Base-by-base conservation (phyloP, 1,284 basidiomycete genomes). In the Jaminaea rosea region DNA sequence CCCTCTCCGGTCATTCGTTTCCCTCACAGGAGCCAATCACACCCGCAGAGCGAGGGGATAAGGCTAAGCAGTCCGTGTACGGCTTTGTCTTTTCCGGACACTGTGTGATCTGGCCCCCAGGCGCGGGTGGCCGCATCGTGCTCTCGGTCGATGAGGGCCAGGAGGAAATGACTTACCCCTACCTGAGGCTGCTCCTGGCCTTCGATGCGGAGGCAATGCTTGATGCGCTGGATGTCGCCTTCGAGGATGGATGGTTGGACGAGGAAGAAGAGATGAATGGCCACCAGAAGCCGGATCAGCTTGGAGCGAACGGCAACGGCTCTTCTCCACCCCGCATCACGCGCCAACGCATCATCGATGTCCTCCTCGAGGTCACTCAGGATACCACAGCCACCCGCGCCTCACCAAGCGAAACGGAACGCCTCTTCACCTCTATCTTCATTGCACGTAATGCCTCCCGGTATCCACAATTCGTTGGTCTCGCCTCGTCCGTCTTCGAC, bases 171-270 rank as follows among this genome's bases (percentile, higher is more conserved):
- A 64, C 65, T 34, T 94, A 91, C 67, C 93, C 93, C 1, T 96
- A 96, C 67, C 81, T 87, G 17, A 83, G 86, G 8, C 79, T 89
- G 8, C 78, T 98, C 0, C 80, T 97, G 10, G 82, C 80, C 5
- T 93, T 94, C 67, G 92, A 98, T 72, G 82, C 93, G 3, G 94
- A 98, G 74, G 88, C 91, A 0, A 87, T 96, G 72, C 81, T 99
- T 10, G 90, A 98, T 70, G 84, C 87, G 0, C 79, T 98, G 59
- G 94, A 99, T 74, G 82, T 92, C 48, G 91, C 88, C 0, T 93
- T 97, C 61, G 94, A 99, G 74, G 90, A 96, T 65, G 76, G 84
- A 1, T 93, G 87, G 75, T 80, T 97, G 21, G 91, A 92, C 67
- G 87, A 88, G 50, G 80, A 85, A 46, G 80, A 64, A 23, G 36